Evolutionary conservation across 768 basidiomycete species (phyloP).

Genomic region (Rhodocollybia butyracea): DNA sequence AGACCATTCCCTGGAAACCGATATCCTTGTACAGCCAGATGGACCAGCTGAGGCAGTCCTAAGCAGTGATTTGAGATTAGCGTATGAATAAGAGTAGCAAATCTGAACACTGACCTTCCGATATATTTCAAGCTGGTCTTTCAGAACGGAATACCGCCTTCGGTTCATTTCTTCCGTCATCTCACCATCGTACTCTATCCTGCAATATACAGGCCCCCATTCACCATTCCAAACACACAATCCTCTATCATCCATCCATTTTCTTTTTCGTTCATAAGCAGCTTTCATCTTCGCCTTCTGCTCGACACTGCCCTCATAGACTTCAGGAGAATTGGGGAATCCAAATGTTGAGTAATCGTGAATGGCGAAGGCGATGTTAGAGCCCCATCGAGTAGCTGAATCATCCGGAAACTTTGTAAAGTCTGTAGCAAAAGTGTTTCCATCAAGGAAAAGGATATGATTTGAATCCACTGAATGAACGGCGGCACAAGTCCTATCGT

Average conservation of each 20-base stretch:
- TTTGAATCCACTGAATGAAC: slow-evolving; percentile 50
- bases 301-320: slow-evolving; percentile 34
- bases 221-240: slow-evolving; percentile 55
- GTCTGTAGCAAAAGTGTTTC: slow-evolving; percentile 58
- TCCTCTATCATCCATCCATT: slow-evolving; percentile 44
- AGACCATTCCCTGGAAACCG: slow-evolving; percentile 58
- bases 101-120: slow-evolving; percentile 28
- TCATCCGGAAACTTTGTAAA: slow-evolving; percentile 46
- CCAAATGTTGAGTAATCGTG: slow-evolving; percentile 56
- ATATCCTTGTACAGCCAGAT: slow-evolving; percentile 68
- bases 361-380: slow-evolving; percentile 52
- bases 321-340: slow-evolving; percentile 44
- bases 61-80: background rate
- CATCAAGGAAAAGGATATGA: slow-evolving; percentile 58
- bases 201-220: slow-evolving; percentile 61
- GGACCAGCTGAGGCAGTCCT: slow-evolving; percentile 52
- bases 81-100: background rate
- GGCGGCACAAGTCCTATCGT: slow-evolving; percentile 47
- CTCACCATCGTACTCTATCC: slow-evolving; percentile 33
- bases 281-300: slow-evolving; percentile 34
- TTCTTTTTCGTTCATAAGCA: slow-evolving; percentile 48
- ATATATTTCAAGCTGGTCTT: slow-evolving; percentile 54
- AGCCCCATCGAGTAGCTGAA: slow-evolving; percentile 32
- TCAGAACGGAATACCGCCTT: slow-evolving; percentile 41
- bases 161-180: slow-evolving; percentile 49